Evolutionary conservation across 371 early-diverging fungal genomes (phyloP).

Genomic region (Lichtheimia corymbifera): DNA sequence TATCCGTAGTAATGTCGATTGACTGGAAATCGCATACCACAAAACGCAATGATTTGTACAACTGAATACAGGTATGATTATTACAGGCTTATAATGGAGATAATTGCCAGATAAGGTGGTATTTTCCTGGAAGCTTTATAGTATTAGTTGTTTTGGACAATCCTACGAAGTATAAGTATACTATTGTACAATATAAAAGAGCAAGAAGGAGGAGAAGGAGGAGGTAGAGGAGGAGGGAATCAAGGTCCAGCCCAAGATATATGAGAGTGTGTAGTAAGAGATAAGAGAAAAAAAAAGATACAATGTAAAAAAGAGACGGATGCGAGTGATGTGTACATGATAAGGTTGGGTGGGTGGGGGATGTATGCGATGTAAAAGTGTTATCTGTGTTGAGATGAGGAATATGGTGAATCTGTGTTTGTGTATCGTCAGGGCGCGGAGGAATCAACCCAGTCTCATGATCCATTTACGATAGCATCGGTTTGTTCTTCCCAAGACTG

Average conservation of each 20-base stretch:
- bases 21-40: too few relatives aligned
- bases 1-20: too few relatives aligned
- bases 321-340: not conserved
- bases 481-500: constrained; percentile 18
- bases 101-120: too few relatives aligned
- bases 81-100: too few relatives aligned
- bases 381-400: not conserved
- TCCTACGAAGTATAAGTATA: too few relatives aligned
- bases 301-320: not conserved
- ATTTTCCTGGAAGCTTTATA: too few relatives aligned
- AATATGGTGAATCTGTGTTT: not conserved
- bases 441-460: not conserved
- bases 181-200: too few relatives aligned
- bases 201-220: constrained; percentile 1
- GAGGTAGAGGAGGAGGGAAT: not conserved
- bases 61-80: too few relatives aligned
- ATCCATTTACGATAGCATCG: constrained; percentile 16
- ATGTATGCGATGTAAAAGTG: not conserved
- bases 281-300: not conserved
- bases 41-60: too few relatives aligned
- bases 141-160: too few relatives aligned
- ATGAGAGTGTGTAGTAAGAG: not conserved
- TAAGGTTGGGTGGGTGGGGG: too few relatives aligned
- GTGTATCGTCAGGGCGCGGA: not conserved
- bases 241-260: constrained; percentile 8